Evolutionary conservation across 306 rosid genomes (phyloP).

Genomic region (Vachellia collinsii): DNA sequence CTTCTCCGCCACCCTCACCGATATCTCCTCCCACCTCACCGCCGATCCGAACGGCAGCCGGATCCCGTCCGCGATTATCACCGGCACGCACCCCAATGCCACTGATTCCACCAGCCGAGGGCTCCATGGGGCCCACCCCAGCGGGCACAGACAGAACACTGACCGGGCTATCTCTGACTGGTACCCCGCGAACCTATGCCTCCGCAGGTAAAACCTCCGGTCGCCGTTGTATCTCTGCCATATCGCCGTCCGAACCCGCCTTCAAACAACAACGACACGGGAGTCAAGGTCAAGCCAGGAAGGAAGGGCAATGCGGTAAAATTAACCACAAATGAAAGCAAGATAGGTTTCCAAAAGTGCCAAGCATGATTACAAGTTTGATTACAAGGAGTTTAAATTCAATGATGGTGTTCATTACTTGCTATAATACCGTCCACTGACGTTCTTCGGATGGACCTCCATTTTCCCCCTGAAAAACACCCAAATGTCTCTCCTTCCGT

Average conservation of each 20-base stretch:
- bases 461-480: slow-evolving; percentile 93
- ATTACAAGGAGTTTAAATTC: slow-evolving; percentile 10
- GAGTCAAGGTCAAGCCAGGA: background rate
- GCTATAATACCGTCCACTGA: slow-evolving; percentile 95
- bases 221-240: slow-evolving; percentile 76
- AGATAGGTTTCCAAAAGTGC: background rate
- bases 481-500: slow-evolving; percentile 73
- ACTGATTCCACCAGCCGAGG: slow-evolving; percentile 90
- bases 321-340: background rate
- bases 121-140: slow-evolving; percentile 99
- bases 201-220: slow-evolving; percentile 66
- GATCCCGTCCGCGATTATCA: slow-evolving; percentile 81
- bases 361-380: slow-evolving; percentile 15
- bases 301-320: slow-evolving; percentile 36
- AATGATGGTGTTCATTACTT: slow-evolving; percentile 53
- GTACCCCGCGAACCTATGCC: slow-evolving; percentile 84
- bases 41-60: slow-evolving; percentile 67
- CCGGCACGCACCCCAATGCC: slow-evolving; percentile 88
- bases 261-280: background rate
- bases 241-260: slow-evolving; percentile 78
- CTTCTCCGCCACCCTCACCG: slow-evolving; percentile 75
- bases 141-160: slow-evolving; percentile 75
- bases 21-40: slow-evolving; percentile 79
- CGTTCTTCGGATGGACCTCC: slow-evolving; percentile 93
- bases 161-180: slow-evolving; percentile 89